A percentile compares a stretch with the other conserved stretches of the same genome.
Conservation (phyloP, 2,329 filamentous ascomycete genomes). For the Graphilbum ipis-grandicollis region DNA sequence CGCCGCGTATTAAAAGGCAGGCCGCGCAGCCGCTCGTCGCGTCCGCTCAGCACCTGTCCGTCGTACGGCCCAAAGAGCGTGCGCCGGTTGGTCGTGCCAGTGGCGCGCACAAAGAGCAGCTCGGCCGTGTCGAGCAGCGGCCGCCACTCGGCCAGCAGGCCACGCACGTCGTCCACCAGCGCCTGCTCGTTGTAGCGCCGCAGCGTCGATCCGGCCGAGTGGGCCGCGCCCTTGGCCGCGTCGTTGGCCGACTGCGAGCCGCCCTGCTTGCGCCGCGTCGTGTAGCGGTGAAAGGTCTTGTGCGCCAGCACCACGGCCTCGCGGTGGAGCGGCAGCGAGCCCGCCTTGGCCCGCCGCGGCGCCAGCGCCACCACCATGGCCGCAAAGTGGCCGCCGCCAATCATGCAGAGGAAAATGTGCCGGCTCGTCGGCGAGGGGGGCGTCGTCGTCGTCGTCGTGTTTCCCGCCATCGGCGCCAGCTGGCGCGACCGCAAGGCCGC, state of each 20-base stretch:
- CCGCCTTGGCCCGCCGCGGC: conserved; percentile 57
- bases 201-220: conserved; percentile 80
- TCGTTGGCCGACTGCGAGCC: conserved; percentile 90
- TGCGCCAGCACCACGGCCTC: conserved; percentile 82
- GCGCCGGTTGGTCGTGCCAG: conserved; percentile 67
- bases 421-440: too few relatives aligned
- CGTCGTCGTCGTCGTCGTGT: too few relatives aligned
- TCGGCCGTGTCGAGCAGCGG: conserved; percentile 68
- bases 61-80: conserved; percentile 89
- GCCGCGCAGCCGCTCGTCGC: conserved; percentile 64
- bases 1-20: conserved; percentile 89
- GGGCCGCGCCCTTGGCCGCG: conserved; percentile 79
- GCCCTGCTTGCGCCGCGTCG: conserved; percentile 88
- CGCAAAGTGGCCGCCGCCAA: conserved; percentile 92
- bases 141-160: conserved; percentile 72
- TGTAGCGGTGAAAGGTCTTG: conserved; percentile 97
- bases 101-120: conserved; percentile 76
- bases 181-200: conserved; percentile 91
- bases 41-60: conserved; percentile 61
- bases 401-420: conserved; percentile 95
- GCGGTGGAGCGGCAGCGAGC: conserved; percentile 55
- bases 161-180: conserved; percentile 71
- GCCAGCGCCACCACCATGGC: conserved; percentile 87
- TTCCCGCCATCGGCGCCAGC: conserved; percentile 42
- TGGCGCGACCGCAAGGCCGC: conserved; percentile 63